A percentile compares a stretch with the other conserved stretches of the same genome.
phyloP scores from a whole-genome alignment of 306 rosid genomes.

The Luffa acutangula region DNA sequence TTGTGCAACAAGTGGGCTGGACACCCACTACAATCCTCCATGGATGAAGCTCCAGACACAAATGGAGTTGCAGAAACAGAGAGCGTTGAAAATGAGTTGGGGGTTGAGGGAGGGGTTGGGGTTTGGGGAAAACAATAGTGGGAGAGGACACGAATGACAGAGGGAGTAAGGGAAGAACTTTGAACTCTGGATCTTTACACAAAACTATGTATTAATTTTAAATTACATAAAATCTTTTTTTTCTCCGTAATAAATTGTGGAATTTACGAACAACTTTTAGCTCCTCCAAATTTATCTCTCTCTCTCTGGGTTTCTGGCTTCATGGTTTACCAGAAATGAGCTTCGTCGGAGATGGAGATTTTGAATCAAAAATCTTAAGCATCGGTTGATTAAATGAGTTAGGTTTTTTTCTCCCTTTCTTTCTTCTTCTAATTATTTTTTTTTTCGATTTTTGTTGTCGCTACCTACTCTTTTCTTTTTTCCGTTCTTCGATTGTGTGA shows the following conservation, averaged over 20 bases:
- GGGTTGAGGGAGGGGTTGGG: too few relatives aligned
- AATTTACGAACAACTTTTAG: conserved; percentile 1
- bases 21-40: too few relatives aligned
- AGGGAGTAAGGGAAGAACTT: too few relatives aligned
- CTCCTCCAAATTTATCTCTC: background rate
- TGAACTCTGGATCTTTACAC: background rate
- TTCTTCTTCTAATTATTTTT: background rate
- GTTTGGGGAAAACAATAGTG: too few relatives aligned
- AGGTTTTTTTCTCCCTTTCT: background rate
- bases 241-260: background rate
- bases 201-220: background rate
- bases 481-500: background rate
- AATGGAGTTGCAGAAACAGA: too few relatives aligned
- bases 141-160: too few relatives aligned
- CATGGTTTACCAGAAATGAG: background rate
- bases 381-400: conserved; percentile 1
- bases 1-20: too few relatives aligned
- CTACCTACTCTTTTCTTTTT: background rate
- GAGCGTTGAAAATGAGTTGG: too few relatives aligned
- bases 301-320: background rate
- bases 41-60: too few relatives aligned
- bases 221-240: background rate
- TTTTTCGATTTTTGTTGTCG: background rate
- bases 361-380: background rate
- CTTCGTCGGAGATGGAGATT: background rate